Evolutionary conservation across 441 rosid genomes (phyloP).

Genomic region (Brassica balearica): DNA sequence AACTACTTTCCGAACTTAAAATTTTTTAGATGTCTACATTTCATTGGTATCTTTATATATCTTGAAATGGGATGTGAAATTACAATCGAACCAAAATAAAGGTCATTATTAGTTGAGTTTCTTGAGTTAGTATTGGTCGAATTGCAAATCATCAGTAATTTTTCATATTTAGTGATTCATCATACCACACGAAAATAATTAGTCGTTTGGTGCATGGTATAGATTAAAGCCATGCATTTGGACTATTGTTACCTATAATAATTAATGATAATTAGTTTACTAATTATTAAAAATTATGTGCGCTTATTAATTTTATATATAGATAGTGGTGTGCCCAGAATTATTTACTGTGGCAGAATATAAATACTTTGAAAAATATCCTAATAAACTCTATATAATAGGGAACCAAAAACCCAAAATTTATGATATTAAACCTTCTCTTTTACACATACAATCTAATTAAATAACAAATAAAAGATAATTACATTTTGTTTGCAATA

Average conservation of each 20-base stretch:
- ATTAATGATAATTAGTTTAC: not conserved
- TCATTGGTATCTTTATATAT: slow-evolving; percentile 4
- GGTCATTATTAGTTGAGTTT: slow-evolving; percentile 32
- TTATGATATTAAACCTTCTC: not conserved
- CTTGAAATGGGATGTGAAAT: slow-evolving; percentile 8
- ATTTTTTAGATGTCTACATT: not conserved
- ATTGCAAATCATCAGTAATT: slow-evolving; percentile 34
- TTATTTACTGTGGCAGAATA: too few relatives aligned
- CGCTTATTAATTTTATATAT: not conserved
- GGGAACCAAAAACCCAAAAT: not conserved
- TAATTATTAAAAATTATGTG: slow-evolving; percentile 24
- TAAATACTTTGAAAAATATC: too few relatives aligned
- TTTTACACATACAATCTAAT: not conserved
- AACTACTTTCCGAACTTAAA: not conserved
- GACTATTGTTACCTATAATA: not conserved
- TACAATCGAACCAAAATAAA: slow-evolving; percentile 12
- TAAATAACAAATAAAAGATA: not conserved
- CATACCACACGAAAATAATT: slow-evolving; percentile 31
- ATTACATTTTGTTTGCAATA: not conserved
- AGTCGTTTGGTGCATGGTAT: slow-evolving; percentile 45
- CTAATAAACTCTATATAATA: not conserved
- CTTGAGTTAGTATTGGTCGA: slow-evolving; percentile 44
- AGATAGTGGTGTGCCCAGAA: too few relatives aligned
- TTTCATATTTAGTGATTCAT: slow-evolving; percentile 25
- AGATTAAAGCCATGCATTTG: slow-evolving; percentile 50